Base-by-base conservation (phyloP, 169 alveolate species). In the Eimeria zaria region DNA sequence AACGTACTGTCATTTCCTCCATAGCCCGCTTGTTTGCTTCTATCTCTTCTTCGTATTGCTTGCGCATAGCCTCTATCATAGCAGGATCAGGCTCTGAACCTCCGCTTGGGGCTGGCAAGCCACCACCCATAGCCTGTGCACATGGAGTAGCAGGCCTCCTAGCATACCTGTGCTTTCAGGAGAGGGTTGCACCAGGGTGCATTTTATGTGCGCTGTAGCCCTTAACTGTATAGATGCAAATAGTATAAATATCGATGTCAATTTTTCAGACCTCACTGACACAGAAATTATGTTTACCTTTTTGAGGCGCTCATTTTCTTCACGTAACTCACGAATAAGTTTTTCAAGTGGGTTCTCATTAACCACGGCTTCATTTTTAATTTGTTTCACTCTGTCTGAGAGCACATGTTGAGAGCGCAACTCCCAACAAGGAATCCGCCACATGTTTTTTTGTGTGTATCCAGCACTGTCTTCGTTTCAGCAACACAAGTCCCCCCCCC, bases 281-380 rank as follows among this genome's bases (percentile, higher is more conserved):
- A 41, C 30, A 5, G 51, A 51, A 48, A 33, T 80, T 80, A 48
- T 62, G 20, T 51, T 11, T 84, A 96, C 95, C 95, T 90, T 96
- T 30, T 91, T 96, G 85, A 96, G 95, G 22, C 96, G 51, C 67
- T 96, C 97, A 53, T 96, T 96, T 64, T 96, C 96, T 81, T 98
- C 99, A 76, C 97, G 97, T n/a, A 98, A 95, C 95, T 98, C 99
- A 85, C 99, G 96, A 41, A 98, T 98, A 41, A 98, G 97, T 96
- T 98, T 98, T 71, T 98, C 99, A 46, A 98, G 97, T 12, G 99
- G 99, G 90, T 98, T 97, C 96, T 99, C 99, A 97, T 98, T 99
- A n/a, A 96, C 81, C 53, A 97, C 97, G 39, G 99, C 99, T 76
- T 98, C 98, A 96, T 98, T 99, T 92, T 98, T 97, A 73, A 99